phyloP scores from a whole-genome alignment of 345 rosid species.

The Durio zibethinus region DNA sequence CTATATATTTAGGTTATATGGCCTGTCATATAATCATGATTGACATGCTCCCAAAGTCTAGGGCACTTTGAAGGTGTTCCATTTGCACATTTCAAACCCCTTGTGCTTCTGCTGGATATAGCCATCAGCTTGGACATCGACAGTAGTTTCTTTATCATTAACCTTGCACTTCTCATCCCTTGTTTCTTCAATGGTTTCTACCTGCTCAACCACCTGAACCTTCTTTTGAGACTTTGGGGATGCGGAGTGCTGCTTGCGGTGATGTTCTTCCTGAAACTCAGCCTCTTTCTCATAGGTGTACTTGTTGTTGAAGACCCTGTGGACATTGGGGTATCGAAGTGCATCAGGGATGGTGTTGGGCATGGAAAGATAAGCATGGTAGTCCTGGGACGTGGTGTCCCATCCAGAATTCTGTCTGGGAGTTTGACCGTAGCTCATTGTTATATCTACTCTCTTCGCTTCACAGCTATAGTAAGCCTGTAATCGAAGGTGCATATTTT shows the following conservation, averaged over 20 bases:
- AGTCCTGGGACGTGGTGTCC: slow-evolving; percentile 33
- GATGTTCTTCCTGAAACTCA: background rate
- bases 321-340: slow-evolving; percentile 44
- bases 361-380: slow-evolving; percentile 30
- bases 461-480: slow-evolving; percentile 4
- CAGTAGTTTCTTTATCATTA: slow-evolving; percentile 3
- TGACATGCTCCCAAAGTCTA: slow-evolving; percentile 7
- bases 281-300: slow-evolving; percentile 10
- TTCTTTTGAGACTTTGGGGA: slow-evolving; percentile 30
- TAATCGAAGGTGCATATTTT: slow-evolving; percentile 15
- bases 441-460: background rate
- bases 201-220: slow-evolving; percentile 35
- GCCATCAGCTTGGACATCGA: slow-evolving; percentile 28
- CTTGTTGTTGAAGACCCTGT: slow-evolving; percentile 36
- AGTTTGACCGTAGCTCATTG: slow-evolving; percentile 19
- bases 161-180: background rate
- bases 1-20: background rate
- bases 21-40: slow-evolving; percentile 6
- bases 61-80: slow-evolving; percentile 38
- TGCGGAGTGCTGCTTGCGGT: slow-evolving; percentile 2
- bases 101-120: slow-evolving; percentile 38
- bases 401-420: slow-evolving; percentile 23
- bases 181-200: slow-evolving; percentile 6
- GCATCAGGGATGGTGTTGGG: slow-evolving; percentile 29
- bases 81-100: slow-evolving; percentile 38